These are phyloP conservation scores for Digitaria exilis DNA, from an alignment of 202 grass and related monocot species.

Conservation along the genomic window DNA sequence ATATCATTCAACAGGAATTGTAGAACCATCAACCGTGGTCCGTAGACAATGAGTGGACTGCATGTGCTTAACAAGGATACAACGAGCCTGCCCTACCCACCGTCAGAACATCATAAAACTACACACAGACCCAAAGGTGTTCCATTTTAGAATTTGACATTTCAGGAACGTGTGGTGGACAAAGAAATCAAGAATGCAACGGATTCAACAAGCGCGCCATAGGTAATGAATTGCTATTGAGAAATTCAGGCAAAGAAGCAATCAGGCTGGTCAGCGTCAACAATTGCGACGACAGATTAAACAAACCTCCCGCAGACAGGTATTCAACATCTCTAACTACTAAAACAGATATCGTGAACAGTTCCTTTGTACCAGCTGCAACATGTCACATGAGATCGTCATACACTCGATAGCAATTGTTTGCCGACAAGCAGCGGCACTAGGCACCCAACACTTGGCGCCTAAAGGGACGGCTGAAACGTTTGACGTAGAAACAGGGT, in stretches of 20 bases:
- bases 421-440: slow-evolving; percentile 31
- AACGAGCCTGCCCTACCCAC: not conserved
- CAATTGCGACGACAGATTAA: slow-evolving; percentile 38
- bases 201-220: not conserved
- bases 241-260: not conserved
- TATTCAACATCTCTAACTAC: slow-evolving; percentile 49
- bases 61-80: not conserved
- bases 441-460: slow-evolving; percentile 4
- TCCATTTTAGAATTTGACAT: not conserved
- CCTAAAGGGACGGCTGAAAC: slow-evolving; percentile 5
- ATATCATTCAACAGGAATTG: not conserved
- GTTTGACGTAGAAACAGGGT: slow-evolving; percentile 27
- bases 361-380: slow-evolving; percentile 13
- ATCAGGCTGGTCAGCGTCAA: slow-evolving; percentile 37
- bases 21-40: not conserved
- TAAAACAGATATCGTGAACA: slow-evolving; percentile 22
- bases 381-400: slow-evolving; percentile 30
- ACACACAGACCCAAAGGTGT: not conserved
- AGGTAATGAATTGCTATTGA: not conserved
- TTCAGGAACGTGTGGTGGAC: not conserved
- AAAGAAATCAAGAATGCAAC: not conserved
- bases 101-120: not conserved
- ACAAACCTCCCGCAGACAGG: slow-evolving; percentile 27
- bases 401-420: slow-evolving; percentile 31
- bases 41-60: not conserved